Percentiles rank a stretch among this genome's conserved stretches.
Conservation (phyloP, 345 rosid genomes). For the Erodium maritimum region DNA sequence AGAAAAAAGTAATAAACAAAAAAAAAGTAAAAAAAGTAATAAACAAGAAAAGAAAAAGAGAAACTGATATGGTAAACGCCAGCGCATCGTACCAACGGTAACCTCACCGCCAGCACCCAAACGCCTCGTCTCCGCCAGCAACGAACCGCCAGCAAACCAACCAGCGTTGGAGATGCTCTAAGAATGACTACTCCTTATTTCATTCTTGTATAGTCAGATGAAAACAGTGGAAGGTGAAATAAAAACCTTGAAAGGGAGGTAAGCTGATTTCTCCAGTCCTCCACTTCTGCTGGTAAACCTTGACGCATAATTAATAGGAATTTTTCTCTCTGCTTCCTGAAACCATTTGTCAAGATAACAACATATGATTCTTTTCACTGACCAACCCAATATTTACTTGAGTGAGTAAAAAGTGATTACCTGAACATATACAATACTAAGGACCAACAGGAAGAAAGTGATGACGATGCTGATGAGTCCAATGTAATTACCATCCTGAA, state of each 20-base stretch:
- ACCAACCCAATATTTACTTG: conserved; percentile 5
- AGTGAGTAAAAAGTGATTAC: conserved; percentile 27
- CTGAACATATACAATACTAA: conserved; percentile 96
- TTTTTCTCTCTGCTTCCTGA: conserved; percentile 99
- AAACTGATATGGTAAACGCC: too few species aligned
- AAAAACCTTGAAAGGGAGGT: conserved; percentile 83
- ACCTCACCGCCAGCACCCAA: too few species aligned
- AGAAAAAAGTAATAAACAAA: too few species aligned
- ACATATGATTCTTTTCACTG: conserved; percentile 14
- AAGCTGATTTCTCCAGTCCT: conserved; percentile 86
- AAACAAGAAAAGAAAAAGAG: too few species aligned
- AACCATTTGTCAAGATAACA: conserved; percentile 23
- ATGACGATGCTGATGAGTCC: conserved; percentile 63
- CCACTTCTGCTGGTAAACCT: conserved; percentile 71
- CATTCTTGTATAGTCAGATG: neutral
- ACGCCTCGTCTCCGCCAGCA: too few species aligned
- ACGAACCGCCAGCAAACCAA: too few species aligned
- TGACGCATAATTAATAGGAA: conserved; percentile 93
- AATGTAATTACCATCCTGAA: conserved; percentile 76
- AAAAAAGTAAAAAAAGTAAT: too few species aligned
- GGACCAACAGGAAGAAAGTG: conserved; percentile 71
- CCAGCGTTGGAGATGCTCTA: too few species aligned
- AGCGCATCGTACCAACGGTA: too few species aligned
- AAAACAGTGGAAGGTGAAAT: conserved; percentile 5
- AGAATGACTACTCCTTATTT: neutral